Evolutionary conservation across 805 yeast genomes (phyloP), one percentile per base, ranked within the genome.

Genomic region (Metschnikowia sp.): DNA sequence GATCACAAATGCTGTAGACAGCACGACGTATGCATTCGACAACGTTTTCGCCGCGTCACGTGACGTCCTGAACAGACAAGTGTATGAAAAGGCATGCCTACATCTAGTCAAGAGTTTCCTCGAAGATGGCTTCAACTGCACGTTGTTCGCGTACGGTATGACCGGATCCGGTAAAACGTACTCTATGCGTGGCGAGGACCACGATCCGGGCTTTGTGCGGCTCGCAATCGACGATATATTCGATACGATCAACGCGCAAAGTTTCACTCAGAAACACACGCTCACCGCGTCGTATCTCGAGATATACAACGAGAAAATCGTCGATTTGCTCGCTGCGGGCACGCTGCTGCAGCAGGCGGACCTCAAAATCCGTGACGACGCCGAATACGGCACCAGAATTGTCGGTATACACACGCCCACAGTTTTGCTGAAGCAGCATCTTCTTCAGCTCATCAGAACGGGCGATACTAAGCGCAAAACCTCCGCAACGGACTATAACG

Each of bases 111-210:
- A 69, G 60, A 52, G 79, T 75, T 62, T 81, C 79, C 51, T 75
- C 76, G 56, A 64, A 38, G 83, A 82, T 12, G 97, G 96, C 0
- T 91, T 69, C 64, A 89, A 89, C 59, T 91, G 91, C 12, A 90
- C 97, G 0, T 81, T 91, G 0, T 89, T 92, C 63, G 97, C 98
- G 0, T 89, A 89, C 59, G 97, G 97, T 32, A 87, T 87, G 89
- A 89, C 97, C 0, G 96, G 96, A 0, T 85, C 95, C 1, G 97
- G 97, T 10, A 89, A 89, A 64, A 89, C 97, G 0, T 83, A 79
- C 61, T 80, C 96, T 2, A 89, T 89, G 96, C 84, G 83, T 52
- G 96, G 96, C 30, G 70, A 75, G 28, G 72, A 65, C 2, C 51
- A 55, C 5, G 84, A 82, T 51, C 82, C 84, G 0, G 96, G 96